phyloP scores from a whole-genome alignment of 2,329 filamentous ascomycete genomes.

The Venturia pyrina region DNA sequence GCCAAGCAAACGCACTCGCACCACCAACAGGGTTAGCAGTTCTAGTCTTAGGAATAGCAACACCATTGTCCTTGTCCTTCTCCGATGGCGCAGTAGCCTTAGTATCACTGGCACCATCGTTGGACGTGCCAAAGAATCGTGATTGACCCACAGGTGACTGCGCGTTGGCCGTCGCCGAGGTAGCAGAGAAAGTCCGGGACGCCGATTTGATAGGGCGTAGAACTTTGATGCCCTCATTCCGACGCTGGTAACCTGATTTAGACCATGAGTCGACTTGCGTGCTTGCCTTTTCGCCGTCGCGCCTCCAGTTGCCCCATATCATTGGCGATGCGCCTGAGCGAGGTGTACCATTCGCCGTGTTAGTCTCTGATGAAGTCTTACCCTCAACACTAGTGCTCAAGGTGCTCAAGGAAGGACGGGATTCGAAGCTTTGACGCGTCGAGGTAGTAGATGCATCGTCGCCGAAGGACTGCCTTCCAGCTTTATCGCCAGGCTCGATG shows the following conservation, averaged over 20 bases:
- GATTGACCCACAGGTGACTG: constrained; percentile 30
- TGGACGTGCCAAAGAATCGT: constrained; percentile 34
- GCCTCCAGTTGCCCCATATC: constrained; percentile 40
- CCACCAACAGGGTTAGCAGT: constrained; percentile 77
- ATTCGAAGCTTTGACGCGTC: constrained; percentile 10
- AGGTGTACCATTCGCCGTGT: constrained; percentile 15
- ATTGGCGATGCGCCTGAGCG: constrained; percentile 29
- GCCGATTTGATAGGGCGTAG: constrained; percentile 65
- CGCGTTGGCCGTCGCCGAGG: constrained; percentile 19
- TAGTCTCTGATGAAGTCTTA: not conserved
- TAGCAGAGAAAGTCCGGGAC: constrained; percentile 35
- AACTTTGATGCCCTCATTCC: constrained; percentile 75
- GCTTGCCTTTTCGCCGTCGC: constrained; percentile 26
- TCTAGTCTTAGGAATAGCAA: constrained; percentile 39
- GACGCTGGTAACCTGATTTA: constrained; percentile 52
- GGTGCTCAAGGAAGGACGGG: not conserved
- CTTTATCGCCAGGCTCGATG: not conserved
- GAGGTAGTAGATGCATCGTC: constrained; percentile 7
- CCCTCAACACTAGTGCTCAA: not conserved
- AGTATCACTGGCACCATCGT: constrained; percentile 5
- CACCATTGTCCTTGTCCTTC: constrained; percentile 28
- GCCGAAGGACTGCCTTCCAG: constrained; percentile 2
- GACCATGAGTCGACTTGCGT: constrained; percentile 6
- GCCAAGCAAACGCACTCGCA: constrained; percentile 91
- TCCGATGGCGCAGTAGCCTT: constrained; percentile 21